Percentiles rank a stretch among this genome's conserved stretches.
Conservation (phyloP, 306 rosid genomes). For the Fagus sylvatica region DNA sequence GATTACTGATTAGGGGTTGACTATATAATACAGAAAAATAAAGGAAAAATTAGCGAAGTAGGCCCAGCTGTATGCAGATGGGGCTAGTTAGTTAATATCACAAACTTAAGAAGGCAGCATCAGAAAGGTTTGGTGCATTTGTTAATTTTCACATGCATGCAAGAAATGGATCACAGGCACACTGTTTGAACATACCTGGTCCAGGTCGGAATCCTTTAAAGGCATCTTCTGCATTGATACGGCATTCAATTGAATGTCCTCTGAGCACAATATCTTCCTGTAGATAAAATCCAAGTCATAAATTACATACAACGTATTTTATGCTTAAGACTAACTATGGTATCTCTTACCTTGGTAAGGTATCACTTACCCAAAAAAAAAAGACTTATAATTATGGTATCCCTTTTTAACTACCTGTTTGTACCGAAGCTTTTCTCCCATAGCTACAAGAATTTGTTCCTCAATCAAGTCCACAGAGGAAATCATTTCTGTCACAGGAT, state of each 20-base stretch:
- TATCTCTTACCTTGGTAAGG: no score
- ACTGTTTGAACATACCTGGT: constrained; percentile 61
- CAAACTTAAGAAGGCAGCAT: constrained; percentile 11
- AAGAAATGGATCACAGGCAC: constrained; percentile 23
- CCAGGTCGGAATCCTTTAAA: constrained; percentile 97
- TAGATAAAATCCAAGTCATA: constrained; percentile 26
- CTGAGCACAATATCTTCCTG: constrained; percentile 94
- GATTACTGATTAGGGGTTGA: background rate
- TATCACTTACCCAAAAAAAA: no score
- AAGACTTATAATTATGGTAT: constrained; percentile 14
- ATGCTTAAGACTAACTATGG: background rate
- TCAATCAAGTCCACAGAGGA: constrained; percentile 93
- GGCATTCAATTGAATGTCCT: constrained; percentile 98
- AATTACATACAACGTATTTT: constrained; percentile 14
- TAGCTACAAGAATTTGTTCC: constrained; percentile 92
- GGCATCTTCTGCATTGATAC: constrained; percentile 98
- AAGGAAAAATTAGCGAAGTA: background rate
- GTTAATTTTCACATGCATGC: background rate
- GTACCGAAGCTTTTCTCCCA: constrained; percentile 84
- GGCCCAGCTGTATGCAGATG: background rate
- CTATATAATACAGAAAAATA: background rate
- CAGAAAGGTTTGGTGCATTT: constrained; percentile 18
- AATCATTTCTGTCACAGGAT: constrained; percentile 99
- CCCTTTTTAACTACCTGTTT: constrained; percentile 58
- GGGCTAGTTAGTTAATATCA: background rate